Percentiles rank a stretch among this genome's conserved stretches.
Conservation (phyloP, 1,284 basidiomycete genomes). For the Boletus sp. region DNA sequence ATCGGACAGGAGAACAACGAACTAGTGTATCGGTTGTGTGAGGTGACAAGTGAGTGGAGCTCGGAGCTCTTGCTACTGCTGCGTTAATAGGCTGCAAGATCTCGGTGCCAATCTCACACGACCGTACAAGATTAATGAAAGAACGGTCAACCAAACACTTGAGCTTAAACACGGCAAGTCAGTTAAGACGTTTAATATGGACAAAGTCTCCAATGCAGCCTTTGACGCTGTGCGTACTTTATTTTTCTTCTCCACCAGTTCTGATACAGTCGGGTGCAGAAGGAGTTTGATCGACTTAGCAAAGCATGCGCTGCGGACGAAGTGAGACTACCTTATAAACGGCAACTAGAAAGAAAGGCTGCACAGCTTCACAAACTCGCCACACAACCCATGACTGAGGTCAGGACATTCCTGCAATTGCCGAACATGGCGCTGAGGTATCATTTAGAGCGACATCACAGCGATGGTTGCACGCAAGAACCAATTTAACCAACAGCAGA, state of each 20-base stretch:
- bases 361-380: slow-evolving; percentile 57
- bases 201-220: slow-evolving; percentile 73
- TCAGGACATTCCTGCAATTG: slow-evolving; percentile 28
- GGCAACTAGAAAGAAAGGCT: slow-evolving; percentile 60
- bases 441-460: slow-evolving; percentile 57
- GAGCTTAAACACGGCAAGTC: slow-evolving; percentile 71
- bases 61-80: not conserved
- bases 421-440: slow-evolving; percentile 5
- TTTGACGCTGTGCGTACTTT: slow-evolving; percentile 53
- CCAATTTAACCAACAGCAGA: slow-evolving; percentile 47
- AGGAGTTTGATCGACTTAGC: slow-evolving; percentile 67
- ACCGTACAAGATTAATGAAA: slow-evolving; percentile 73
- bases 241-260: not conserved
- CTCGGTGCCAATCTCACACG: slow-evolving; percentile 51
- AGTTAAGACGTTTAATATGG: slow-evolving; percentile 60
- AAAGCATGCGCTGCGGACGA: slow-evolving; percentile 50
- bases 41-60: slow-evolving; percentile 61
- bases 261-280: slow-evolving; percentile 41
- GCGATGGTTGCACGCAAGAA: slow-evolving; percentile 70
- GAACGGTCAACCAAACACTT: slow-evolving; percentile 57
- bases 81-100: slow-evolving; percentile 15
- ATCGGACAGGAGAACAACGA: slow-evolving; percentile 53
- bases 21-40: slow-evolving; percentile 80
- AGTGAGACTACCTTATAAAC: slow-evolving; percentile 62
- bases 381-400: slow-evolving; percentile 72